A percentile compares a stretch with the other conserved stretches of the same genome.
Evolutionary conservation across 192 early-diverging fungal species (phyloP).

Genomic region (Coemansia sp.): DNA sequence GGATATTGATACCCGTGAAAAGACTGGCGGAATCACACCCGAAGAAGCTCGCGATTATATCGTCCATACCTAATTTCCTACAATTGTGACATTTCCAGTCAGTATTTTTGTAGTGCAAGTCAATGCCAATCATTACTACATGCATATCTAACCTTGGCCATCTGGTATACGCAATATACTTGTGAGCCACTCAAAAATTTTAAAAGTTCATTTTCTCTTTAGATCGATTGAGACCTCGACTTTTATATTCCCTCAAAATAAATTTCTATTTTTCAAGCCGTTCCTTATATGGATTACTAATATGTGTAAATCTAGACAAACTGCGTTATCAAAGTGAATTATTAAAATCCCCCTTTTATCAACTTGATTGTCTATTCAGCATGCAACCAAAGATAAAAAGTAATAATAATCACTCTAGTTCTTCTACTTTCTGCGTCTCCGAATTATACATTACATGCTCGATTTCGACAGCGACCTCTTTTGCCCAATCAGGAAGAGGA

Average conservation of each 20-base stretch:
- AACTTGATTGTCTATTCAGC: not conserved
- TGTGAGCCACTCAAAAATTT: not conserved
- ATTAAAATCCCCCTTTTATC: not conserved
- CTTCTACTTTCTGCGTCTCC: not conserved
- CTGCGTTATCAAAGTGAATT: not conserved
- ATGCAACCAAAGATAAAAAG: not conserved
- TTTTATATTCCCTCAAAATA: not conserved
- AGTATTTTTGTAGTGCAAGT: not conserved
- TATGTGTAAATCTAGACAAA: not conserved
- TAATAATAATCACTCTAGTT: not conserved
- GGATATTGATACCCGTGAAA: slow-evolving; percentile 49
- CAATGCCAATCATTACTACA: not conserved
- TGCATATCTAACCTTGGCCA: not conserved
- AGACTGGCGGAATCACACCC: slow-evolving; percentile 30
- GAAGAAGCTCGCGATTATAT: slow-evolving; percentile 48
- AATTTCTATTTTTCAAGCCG: not conserved
- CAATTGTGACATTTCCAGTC: not conserved
- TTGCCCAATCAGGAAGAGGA: slow-evolving; percentile 77
- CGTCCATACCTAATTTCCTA: slow-evolving; percentile 16
- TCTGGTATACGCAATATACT: not conserved
- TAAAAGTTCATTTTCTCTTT: not conserved
- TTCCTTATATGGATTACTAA: not conserved
- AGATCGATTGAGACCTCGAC: not conserved
- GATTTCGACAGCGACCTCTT: slow-evolving; percentile 49
- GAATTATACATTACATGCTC: slow-evolving; percentile 33